phyloP scores from a whole-genome alignment of 2,329 filamentous ascomycete genomes.

The Phyllachora maydis region DNA sequence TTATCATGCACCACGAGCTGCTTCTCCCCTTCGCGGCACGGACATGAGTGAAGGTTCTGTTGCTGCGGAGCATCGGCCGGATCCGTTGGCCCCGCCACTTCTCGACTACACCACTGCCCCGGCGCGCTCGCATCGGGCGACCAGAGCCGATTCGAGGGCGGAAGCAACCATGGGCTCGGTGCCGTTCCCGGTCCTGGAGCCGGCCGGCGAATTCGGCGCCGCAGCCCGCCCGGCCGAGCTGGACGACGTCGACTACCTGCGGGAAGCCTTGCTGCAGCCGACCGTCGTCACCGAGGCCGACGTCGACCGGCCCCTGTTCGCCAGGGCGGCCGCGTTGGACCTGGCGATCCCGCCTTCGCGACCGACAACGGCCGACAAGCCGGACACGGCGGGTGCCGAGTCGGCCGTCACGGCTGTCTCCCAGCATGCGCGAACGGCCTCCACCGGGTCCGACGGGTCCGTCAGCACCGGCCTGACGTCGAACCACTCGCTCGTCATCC shows the following conservation, averaged over 20 bases:
- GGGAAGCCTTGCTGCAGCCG: conserved; percentile 16
- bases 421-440: conserved; percentile 21
- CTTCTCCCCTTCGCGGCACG: too few relatives aligned
- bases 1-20: too few relatives aligned
- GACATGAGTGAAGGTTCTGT: too few relatives aligned
- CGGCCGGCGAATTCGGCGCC: conserved; percentile 3
- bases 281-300: conserved; percentile 15
- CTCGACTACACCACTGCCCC: too few relatives aligned
- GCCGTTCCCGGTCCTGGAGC: conserved; percentile 4
- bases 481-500: conserved; percentile 13
- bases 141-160: too few relatives aligned
- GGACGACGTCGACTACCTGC: conserved; percentile 16
- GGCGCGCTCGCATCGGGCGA: too few relatives aligned
- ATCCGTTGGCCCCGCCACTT: too few relatives aligned
- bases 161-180: conserved; percentile 8
- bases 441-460: conserved; percentile 18
- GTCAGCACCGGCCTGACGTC: conserved; percentile 19
- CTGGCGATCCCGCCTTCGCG: conserved; percentile 10
- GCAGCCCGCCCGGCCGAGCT: conserved; percentile 12
- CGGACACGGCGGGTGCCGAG: conserved; percentile 16
- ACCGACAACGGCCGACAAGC: conserved; percentile 12
- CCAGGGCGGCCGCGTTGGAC: conserved; percentile 14
- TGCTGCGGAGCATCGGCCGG: too few relatives aligned
- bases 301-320: conserved; percentile 14
- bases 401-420: conserved; percentile 18